These are phyloP conservation scores for Mycena latifolia DNA, from an alignment of 768 basidiomycete genomes.

Conservation along the genomic window DNA sequence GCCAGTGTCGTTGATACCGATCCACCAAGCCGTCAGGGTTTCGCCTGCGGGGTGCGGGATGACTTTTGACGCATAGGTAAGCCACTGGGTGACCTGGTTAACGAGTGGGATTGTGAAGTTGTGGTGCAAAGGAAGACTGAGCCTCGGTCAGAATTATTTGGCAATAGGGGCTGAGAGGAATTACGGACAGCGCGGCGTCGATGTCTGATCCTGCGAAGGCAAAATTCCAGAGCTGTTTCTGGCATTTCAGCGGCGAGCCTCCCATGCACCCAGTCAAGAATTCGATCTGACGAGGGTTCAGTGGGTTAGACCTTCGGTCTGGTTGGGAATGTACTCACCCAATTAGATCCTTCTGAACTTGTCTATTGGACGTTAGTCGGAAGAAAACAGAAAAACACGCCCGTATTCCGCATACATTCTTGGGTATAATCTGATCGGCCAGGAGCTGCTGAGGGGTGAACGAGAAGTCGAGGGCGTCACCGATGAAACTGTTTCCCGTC, in stretches of 20 bases:
- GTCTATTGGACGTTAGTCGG: conserved; percentile 48
- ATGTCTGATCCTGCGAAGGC: conserved; percentile 68
- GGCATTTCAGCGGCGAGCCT: conserved; percentile 57
- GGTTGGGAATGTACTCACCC: conserved; percentile 47
- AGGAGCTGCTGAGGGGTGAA: conserved; percentile 59
- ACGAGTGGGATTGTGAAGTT: conserved; percentile 61
- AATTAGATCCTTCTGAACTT: conserved; percentile 66
- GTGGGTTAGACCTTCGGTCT: not conserved
- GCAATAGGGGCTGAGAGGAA: not conserved
- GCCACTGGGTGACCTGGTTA: conserved; percentile 65
- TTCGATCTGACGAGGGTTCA: conserved; percentile 54
- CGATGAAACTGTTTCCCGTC: conserved; percentile 57
- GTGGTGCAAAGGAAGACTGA: conserved; percentile 61
- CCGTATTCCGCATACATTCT: conserved; percentile 51
- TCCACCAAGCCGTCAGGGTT: conserved; percentile 68
- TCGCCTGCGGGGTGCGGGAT: conserved; percentile 57
- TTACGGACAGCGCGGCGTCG: conserved; percentile 50
- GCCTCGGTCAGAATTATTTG: conserved; percentile 1
- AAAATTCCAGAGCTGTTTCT: conserved; percentile 66
- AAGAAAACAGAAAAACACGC: not conserved
- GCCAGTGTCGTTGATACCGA: conserved; percentile 70
- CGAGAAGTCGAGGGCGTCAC: conserved; percentile 54
- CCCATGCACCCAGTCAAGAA: conserved; percentile 64
- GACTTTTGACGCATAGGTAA: conserved; percentile 54
- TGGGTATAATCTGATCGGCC: conserved; percentile 57